Conservation (phyloP, 2,329 filamentous ascomycete species). For the Magnaporthiopsis rhizophila region DNA sequence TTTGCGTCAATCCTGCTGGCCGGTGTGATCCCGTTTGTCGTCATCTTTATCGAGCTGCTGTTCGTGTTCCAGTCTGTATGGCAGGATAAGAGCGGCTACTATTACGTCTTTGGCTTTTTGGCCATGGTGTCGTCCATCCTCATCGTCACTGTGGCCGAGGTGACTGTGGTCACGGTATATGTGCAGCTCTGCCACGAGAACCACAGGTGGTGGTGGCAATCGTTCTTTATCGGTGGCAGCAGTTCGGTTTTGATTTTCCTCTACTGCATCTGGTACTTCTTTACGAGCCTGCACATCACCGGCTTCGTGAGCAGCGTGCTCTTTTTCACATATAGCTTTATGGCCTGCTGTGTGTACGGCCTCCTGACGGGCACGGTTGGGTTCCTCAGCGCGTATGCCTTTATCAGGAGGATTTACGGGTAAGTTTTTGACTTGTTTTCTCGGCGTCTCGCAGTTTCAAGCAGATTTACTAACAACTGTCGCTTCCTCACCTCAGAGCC, state of each 20-base stretch:
- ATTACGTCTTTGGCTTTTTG: slow-evolving; percentile 85
- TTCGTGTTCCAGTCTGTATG: slow-evolving; percentile 58
- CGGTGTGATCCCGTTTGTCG: slow-evolving; percentile 74
- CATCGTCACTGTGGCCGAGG: slow-evolving; percentile 70
- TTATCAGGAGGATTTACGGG: slow-evolving; percentile 77
- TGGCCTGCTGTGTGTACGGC: slow-evolving; percentile 75
- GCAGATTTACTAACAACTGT: background rate
- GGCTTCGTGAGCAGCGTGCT: slow-evolving; percentile 72
- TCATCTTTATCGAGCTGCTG: slow-evolving; percentile 20
- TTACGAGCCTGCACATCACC: slow-evolving; percentile 69
- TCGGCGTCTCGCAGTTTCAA: background rate
- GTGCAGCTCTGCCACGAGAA: slow-evolving; percentile 78
- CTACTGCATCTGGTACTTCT: slow-evolving; percentile 81
- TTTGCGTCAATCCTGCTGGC: slow-evolving; percentile 60
- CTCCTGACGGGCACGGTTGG: slow-evolving; percentile 76
- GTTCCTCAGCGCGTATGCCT: slow-evolving; percentile 75
- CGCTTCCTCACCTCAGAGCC: slow-evolving; percentile 25
- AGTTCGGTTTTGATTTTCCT: slow-evolving; percentile 74
- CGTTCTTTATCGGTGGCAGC: slow-evolving; percentile 69
- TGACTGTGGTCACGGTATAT: slow-evolving; percentile 77
- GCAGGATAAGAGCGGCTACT: slow-evolving; percentile 87
- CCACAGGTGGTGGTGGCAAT: slow-evolving; percentile 90
- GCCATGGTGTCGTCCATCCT: slow-evolving; percentile 66
- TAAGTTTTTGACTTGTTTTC: slow-evolving; percentile 30
- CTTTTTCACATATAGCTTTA: slow-evolving; percentile 78